phyloP scores from a whole-genome alignment of 805 yeast genomes.

The Candida railenensis region DNA sequence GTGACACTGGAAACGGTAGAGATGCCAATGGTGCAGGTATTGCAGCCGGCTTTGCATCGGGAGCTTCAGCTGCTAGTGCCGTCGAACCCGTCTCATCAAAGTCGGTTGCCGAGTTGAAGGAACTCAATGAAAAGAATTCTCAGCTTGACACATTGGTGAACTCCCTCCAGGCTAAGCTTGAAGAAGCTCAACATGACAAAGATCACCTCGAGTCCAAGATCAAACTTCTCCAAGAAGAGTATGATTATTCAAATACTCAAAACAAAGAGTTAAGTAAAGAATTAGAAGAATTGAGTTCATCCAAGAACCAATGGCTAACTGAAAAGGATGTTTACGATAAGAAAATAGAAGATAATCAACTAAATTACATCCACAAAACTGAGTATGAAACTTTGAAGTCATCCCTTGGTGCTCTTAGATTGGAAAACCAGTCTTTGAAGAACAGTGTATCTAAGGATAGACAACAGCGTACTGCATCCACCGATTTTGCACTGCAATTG shows the following conservation, averaged over 20 bases:
- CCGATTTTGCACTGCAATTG: neutral
- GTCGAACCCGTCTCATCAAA: no score
- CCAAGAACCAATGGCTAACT: constrained; percentile 11
- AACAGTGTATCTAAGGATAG: constrained; percentile 14
- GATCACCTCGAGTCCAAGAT: constrained; percentile 15
- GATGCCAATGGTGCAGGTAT: neutral
- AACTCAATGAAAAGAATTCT: constrained; percentile 18
- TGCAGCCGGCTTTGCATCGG: neutral
- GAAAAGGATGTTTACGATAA: constrained; percentile 1
- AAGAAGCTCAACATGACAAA: constrained; percentile 8
- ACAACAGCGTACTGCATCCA: neutral
- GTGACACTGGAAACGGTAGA: neutral
- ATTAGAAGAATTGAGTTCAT: constrained; percentile 17
- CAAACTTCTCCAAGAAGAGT: constrained; percentile 20
- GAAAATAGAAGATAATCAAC: neutral
- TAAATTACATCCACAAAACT: constrained; percentile 4
- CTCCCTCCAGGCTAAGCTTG: constrained; percentile 2
- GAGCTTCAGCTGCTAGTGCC: neutral
- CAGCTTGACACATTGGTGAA: neutral
- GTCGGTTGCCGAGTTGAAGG: neutral
- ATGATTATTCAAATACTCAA: constrained; percentile 18
- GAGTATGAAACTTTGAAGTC: constrained; percentile 31
- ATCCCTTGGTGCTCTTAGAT: constrained; percentile 30
- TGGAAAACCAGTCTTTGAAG: constrained; percentile 39
- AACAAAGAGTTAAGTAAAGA: constrained; percentile 19